phyloP scores from a whole-genome alignment of 306 rosid genomes.

The Prunus mume region DNA sequence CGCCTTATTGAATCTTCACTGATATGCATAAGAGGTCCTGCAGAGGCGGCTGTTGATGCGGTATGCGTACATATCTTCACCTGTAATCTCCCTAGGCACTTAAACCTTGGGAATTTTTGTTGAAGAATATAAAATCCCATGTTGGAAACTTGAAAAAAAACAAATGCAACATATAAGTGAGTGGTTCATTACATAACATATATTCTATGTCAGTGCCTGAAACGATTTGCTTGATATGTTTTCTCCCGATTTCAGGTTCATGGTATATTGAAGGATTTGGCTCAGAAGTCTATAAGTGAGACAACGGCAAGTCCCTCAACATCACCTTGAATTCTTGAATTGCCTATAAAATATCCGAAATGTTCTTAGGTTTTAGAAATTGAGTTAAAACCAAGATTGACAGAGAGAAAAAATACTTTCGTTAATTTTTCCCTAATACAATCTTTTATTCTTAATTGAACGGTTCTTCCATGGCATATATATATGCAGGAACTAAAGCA shows the following conservation, averaged over 20 bases:
- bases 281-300: slow-evolving; percentile 32
- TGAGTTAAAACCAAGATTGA: background rate
- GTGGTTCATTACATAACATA: background rate
- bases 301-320: slow-evolving; percentile 23
- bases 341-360: no score
- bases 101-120: background rate
- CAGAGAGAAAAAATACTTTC: background rate
- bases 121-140: background rate
- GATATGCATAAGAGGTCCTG: slow-evolving; percentile 42
- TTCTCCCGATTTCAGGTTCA: slow-evolving; percentile 34
- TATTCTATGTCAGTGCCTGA: background rate
- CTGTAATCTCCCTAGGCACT: background rate
- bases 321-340: background rate
- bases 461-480: background rate
- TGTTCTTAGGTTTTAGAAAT: no score
- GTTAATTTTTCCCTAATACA: background rate
- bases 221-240: slow-evolving; percentile 1
- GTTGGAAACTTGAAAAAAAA: no score
- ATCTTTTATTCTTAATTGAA: background rate
- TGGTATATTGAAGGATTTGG: slow-evolving; percentile 41
- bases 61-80: slow-evolving; percentile 2
- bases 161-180: no score
- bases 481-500: slow-evolving; percentile 39
- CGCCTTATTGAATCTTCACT: slow-evolving; percentile 45
- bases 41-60: slow-evolving; percentile 49